Evolutionary conservation across 2,329 filamentous ascomycete species (phyloP).

Genomic region (Fusarium praegraminearum): DNA sequence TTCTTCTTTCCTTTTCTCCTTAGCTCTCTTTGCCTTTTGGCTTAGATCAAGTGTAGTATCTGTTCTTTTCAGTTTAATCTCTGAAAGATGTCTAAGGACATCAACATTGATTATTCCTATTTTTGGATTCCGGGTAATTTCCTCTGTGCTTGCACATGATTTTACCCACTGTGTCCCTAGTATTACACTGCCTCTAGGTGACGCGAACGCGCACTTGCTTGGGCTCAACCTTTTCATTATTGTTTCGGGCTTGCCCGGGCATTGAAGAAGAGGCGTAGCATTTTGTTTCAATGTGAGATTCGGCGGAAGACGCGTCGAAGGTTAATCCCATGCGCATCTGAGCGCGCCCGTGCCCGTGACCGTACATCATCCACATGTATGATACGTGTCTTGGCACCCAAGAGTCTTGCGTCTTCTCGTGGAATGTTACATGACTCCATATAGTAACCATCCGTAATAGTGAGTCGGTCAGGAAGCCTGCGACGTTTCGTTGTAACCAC

Average conservation of each 20-base stretch:
- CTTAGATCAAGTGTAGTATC: conserved; percentile 38
- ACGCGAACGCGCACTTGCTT: conserved; percentile 29
- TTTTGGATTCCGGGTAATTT: conserved; percentile 22
- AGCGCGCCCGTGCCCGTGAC: too few species aligned
- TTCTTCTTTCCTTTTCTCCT: conserved; percentile 22
- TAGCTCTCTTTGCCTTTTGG: conserved; percentile 37
- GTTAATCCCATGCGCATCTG: too few species aligned
- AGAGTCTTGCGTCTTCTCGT: too few species aligned
- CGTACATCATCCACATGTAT: too few species aligned
- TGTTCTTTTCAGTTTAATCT: conserved; percentile 38
- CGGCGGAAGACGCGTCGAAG: too few species aligned
- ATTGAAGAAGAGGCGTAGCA: conserved; percentile 3
- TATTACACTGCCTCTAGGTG: conserved; percentile 37
- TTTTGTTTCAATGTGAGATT: too few species aligned
- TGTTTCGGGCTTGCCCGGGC: conserved; percentile 13
- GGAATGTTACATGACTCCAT: too few species aligned
- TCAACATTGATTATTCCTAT: conserved; percentile 35
- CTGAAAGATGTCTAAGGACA: conserved; percentile 34
- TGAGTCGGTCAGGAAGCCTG: too few species aligned
- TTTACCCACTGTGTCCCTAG: conserved; percentile 28
- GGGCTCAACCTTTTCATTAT: conserved; percentile 28
- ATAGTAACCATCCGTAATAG: too few species aligned
- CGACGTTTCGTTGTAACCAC: too few species aligned
- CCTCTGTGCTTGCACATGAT: conserved; percentile 35
- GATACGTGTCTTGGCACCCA: too few species aligned